Percentiles rank a stretch among this genome's conserved stretches.
These are phyloP conservation scores for Vitis vinifera DNA, from an alignment of 164 flowering plant species.

Conservation along the genomic window ASM3070453v1 NC_081811.1:22059001-22059500, in stretches of 20 bases:
- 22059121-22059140: not conserved
- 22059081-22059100: not conserved
- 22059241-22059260: conserved; percentile 97
- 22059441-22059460: conserved; percentile 87
- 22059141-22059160: not conserved
- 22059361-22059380: conserved; percentile 2
- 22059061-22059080: conserved; percentile 8
- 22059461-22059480: conserved; percentile 95
- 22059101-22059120: not conserved
- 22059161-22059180: not conserved
- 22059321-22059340: conserved; percentile 86
- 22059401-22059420: not conserved
- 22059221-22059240: conserved; percentile 35
- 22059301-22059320: conserved; percentile 84
- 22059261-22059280: conserved; percentile 72
- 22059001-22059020: conserved; percentile 82
- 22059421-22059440: conserved; percentile 19
- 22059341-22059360: conserved; percentile 45
- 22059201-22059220: no score
- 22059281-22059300: conserved; percentile 80
- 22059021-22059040: conserved; percentile 77
- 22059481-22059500: conserved; percentile 85
- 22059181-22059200: no score
- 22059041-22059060: conserved; percentile 61
- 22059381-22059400: not conserved